Evolutionary conservation across 2,329 filamentous ascomycete species (phyloP).

Genomic region (Cladosporium colombiae): DNA sequence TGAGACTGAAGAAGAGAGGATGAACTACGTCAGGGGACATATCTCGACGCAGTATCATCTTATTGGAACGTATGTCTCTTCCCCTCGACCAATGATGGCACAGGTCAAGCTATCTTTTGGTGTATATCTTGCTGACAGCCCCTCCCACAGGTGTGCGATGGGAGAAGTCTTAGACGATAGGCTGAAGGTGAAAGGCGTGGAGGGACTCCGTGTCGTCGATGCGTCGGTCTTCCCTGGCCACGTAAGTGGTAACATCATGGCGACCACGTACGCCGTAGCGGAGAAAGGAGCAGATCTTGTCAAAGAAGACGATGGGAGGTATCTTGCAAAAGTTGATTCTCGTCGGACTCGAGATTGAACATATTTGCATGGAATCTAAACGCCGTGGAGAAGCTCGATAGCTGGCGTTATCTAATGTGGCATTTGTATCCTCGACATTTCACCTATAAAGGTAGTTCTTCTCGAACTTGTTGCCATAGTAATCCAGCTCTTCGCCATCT

Average conservation of each 20-base stretch:
- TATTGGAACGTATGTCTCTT: constrained; percentile 35
- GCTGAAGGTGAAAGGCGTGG: constrained; percentile 41
- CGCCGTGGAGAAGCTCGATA: not conserved
- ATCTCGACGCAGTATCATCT: constrained; percentile 41
- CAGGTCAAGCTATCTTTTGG: not conserved
- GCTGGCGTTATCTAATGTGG: not conserved
- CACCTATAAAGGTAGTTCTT: constrained; percentile 35
- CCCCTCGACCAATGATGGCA: not conserved
- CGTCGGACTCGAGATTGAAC: not conserved
- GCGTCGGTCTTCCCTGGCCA: constrained; percentile 38
- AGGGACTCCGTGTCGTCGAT: constrained; percentile 42
- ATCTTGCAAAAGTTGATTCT: constrained; percentile 24
- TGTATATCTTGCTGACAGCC: not conserved
- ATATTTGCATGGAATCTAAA: not conserved
- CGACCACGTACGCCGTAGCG: constrained; percentile 35
- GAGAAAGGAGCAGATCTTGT: constrained; percentile 39
- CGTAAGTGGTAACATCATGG: constrained; percentile 34
- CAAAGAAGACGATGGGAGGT: constrained; percentile 35
- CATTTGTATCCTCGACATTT: too few relatives aligned
- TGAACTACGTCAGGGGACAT: constrained; percentile 24
- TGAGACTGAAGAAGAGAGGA: constrained; percentile 26
- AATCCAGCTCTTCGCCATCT: constrained; percentile 37
- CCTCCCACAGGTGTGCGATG: constrained; percentile 33
- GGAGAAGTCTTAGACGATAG: constrained; percentile 40
- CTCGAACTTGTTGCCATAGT: constrained; percentile 37